A percentile compares a stretch with the other conserved stretches of the same genome.
phyloP scores from a whole-genome alignment of 1,284 basidiomycete species.

The Sporisorium iseilematis-ciliati region DNA sequence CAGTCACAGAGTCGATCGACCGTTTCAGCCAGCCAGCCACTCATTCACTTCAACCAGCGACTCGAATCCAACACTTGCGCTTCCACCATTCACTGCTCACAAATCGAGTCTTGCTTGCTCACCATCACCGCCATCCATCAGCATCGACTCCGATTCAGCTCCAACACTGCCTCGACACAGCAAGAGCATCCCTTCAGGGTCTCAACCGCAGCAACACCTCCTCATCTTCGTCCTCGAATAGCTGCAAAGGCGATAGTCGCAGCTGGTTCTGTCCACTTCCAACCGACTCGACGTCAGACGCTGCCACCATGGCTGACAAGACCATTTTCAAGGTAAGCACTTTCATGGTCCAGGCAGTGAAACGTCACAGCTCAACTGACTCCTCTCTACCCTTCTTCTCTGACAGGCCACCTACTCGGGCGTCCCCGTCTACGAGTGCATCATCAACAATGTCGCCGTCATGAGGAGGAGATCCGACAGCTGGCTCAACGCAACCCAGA shows the following conservation, averaged over 20 bases:
- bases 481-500: constrained; percentile 97
- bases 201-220: no score
- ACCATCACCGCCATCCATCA: background rate
- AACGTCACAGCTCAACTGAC: constrained; percentile 5
- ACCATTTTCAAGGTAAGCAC: constrained; percentile 57
- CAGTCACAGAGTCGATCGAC: background rate
- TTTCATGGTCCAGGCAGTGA: background rate
- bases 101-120: background rate
- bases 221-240: background rate
- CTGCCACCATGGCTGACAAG: constrained; percentile 39
- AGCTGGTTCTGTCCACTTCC: background rate
- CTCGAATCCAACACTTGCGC: constrained; percentile 1
- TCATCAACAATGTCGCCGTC: constrained; percentile 77
- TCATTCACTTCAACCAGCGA: no score
- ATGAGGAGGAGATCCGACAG: constrained; percentile 96
- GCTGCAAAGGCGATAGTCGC: background rate
- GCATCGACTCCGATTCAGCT: background rate
- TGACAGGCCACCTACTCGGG: constrained; percentile 71
- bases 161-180: no score
- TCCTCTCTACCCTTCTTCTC: background rate
- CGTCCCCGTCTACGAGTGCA: constrained; percentile 71
- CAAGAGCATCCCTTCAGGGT: background rate
- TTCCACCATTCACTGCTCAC: background rate
- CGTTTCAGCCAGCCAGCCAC: background rate
- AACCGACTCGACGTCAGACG: background rate